Percentiles rank a stretch among this genome's conserved stretches.
Conservation (phyloP, 805 yeast species). For the Teunomyces cretensis region DNA sequence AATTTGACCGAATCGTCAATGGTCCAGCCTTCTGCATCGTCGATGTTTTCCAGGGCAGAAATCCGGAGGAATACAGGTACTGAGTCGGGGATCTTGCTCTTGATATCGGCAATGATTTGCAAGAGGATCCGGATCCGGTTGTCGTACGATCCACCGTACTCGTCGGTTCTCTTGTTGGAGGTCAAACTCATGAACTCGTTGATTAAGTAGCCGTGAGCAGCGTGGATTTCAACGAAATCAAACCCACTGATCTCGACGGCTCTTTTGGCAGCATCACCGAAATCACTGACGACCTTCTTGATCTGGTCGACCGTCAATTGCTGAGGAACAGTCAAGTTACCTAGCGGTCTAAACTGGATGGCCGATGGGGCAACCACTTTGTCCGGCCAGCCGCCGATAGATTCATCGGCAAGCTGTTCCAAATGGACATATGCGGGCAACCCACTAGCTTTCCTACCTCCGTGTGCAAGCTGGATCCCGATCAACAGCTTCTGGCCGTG, state of each 20-base stretch:
- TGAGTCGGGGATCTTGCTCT: slow-evolving; percentile 33
- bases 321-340: slow-evolving; percentile 32
- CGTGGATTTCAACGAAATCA: slow-evolving; percentile 44
- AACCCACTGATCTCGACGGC: slow-evolving; percentile 35
- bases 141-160: slow-evolving; percentile 47
- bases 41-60: slow-evolving; percentile 43
- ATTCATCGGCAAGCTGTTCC: slow-evolving; percentile 27
- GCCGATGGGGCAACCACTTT: slow-evolving; percentile 49
- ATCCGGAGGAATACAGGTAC: slow-evolving; percentile 49
- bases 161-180: slow-evolving; percentile 38
- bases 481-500: slow-evolving; percentile 14
- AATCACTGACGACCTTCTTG: slow-evolving; percentile 37
- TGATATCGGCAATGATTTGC: slow-evolving; percentile 56
- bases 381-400: slow-evolving; percentile 44
- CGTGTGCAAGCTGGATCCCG: slow-evolving; percentile 14
- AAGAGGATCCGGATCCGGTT: slow-evolving; percentile 39
- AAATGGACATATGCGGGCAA: slow-evolving; percentile 28
- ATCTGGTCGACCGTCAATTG: slow-evolving; percentile 46
- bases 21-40: slow-evolving; percentile 41
- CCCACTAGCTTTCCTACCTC: slow-evolving; percentile 32
- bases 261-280: slow-evolving; percentile 32
- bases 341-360: slow-evolving; percentile 27
- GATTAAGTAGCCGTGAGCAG: slow-evolving; percentile 41
- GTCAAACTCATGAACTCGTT: slow-evolving; percentile 39
- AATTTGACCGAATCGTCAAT: slow-evolving; percentile 45